Base-by-base conservation (phyloP, 306 rosid species). In the Sicyos baderoa region DNA sequence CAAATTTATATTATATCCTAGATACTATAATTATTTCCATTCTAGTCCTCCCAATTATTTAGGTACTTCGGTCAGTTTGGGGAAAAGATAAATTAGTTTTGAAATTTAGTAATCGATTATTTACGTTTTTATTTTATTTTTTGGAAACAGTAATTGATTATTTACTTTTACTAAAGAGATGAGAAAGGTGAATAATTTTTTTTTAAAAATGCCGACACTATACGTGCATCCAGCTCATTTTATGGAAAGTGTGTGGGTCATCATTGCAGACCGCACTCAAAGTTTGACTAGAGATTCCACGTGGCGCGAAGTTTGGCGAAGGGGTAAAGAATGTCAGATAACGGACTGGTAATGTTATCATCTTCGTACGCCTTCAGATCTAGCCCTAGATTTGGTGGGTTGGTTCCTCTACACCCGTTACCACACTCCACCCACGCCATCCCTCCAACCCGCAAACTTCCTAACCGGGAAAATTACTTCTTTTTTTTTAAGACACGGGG, bases 351-450 rank as follows among this genome's bases (percentile, higher is more conserved):
- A 52, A 40, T 35, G 45, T 37, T 64, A 65, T 72, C 54, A 6
- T 21, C 73, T 8, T 14, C 44, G 74, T 72, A 73, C 81, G 35
- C 50, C 68, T 68, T 17, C 12, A 68, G 72, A 80, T 80, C 80
- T 60, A 76, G 18, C 72, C 73, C 29, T 72, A 76, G 83, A 80
- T 80, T 73, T 72, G 13, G 32, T 25, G 67, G 23, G 37, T 25
- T 10, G 2, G 0, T 22, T 72, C 27, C 50, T 18, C 7, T 74
- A 40, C 77, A 16, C 70, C 35, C 52, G 50, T 37, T 35, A 9
- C 51, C 35, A 19, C 49, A 21, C 2, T 5, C 13, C 17, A 5
- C 11, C 70, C 53, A 64, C 53, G 53, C 42, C 70, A 12, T 64
- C 2, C n/a, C 1, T 4, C 9, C 6, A 60, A 12, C 14, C 1